Evolutionary conservation across 2,329 filamentous ascomycete genomes (phyloP).

Genomic region (Ascocoryne sarcoides): DNA sequence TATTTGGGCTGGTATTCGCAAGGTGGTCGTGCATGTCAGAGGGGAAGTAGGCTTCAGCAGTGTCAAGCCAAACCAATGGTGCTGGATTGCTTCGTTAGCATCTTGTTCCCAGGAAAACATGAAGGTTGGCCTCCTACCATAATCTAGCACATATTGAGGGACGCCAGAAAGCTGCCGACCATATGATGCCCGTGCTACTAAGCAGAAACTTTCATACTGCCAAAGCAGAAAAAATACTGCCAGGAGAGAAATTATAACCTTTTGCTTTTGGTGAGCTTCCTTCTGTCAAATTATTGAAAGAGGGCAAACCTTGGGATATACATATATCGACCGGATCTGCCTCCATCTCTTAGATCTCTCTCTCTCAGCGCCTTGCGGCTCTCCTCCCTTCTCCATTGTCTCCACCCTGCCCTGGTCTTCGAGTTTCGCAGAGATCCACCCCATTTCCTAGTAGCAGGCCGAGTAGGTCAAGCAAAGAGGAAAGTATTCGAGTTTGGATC

Average conservation of each 20-base stretch:
- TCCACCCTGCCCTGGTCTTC: too few species aligned
- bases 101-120: background rate
- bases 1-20: slow-evolving; percentile 35
- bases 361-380: too few species aligned
- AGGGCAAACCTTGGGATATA: too few species aligned
- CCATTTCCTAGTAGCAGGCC: too few species aligned
- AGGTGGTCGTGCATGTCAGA: slow-evolving; percentile 40
- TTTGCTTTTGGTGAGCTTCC: background rate
- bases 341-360: too few species aligned
- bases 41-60: slow-evolving; percentile 39
- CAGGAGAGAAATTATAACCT: background rate
- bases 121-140: slow-evolving; percentile 33
- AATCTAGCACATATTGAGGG: slow-evolving; percentile 36
- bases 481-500: too few species aligned
- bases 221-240: slow-evolving; percentile 12
- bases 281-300: too few species aligned
- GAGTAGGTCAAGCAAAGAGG: too few species aligned
- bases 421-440: too few species aligned
- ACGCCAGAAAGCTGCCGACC: slow-evolving; percentile 20
- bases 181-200: slow-evolving; percentile 6
- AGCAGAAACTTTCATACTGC: slow-evolving; percentile 8
- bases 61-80: slow-evolving; percentile 42
- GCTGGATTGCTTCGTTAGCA: slow-evolving; percentile 29
- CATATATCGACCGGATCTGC: too few species aligned
- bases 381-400: background rate